These are phyloP conservation scores for Rhizoclosmatium globosum DNA, from an alignment of 192 early-diverging fungal species.

Conservation along the genomic window DNA sequence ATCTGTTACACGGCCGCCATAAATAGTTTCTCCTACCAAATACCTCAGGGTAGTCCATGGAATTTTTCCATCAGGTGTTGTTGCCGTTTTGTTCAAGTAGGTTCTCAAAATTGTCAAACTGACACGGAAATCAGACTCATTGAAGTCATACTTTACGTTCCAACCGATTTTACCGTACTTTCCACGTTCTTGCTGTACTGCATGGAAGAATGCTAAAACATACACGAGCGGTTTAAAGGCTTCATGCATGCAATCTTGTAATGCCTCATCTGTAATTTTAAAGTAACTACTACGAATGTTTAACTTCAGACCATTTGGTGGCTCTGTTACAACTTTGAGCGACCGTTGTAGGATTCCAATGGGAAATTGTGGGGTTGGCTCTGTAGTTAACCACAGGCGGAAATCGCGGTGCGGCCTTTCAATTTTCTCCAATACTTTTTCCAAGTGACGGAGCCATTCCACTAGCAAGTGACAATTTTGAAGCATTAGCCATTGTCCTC, in stretches of 20 bases:
- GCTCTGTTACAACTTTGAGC: constrained; percentile 71
- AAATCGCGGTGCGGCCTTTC: constrained; percentile 70
- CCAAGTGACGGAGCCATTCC: constrained; percentile 60
- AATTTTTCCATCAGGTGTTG: constrained; percentile 60
- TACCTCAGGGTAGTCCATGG: constrained; percentile 73
- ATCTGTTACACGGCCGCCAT: constrained; percentile 71
- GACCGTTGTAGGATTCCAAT: constrained; percentile 70
- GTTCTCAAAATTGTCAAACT: constrained; percentile 61
- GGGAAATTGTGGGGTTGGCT: constrained; percentile 64
- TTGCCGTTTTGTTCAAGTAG: constrained; percentile 67
- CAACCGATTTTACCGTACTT: constrained; percentile 73
- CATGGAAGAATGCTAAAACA: constrained; percentile 69
- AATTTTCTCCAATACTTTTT: constrained; percentile 70
- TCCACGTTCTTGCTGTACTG: constrained; percentile 69
- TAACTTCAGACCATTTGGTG: constrained; percentile 67
- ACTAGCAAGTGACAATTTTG: constrained; percentile 71
- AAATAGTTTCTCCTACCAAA: constrained; percentile 70
- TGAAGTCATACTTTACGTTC: constrained; percentile 73
- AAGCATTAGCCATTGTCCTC: constrained; percentile 72
- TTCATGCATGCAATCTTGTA: constrained; percentile 65
- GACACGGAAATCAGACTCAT: constrained; percentile 70
- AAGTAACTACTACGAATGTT: constrained; percentile 67
- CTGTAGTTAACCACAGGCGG: constrained; percentile 68
- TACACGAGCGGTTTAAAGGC: constrained; percentile 64
- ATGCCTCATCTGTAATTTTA: constrained; percentile 62